phyloP scores from a whole-genome alignment of 1,139 yeast species.

The Geotrichum fermentans region DNA sequence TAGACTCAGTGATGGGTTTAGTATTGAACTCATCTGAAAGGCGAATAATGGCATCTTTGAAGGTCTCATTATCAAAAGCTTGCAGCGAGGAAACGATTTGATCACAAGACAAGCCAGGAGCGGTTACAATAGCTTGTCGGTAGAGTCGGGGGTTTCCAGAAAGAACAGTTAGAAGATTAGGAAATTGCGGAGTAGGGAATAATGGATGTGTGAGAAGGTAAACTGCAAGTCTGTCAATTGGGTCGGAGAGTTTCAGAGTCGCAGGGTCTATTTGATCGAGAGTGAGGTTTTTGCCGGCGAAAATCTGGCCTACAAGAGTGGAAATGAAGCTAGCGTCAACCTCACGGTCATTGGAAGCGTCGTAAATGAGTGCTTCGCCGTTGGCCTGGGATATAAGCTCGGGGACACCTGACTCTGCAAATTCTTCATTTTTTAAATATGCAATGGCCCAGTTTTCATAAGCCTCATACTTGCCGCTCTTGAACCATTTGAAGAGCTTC shows the following conservation, averaged over 20 bases:
- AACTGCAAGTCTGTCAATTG: constrained; percentile 50
- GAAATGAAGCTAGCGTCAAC: constrained; percentile 57
- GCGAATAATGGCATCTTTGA: constrained; percentile 64
- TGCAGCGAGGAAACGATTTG: constrained; percentile 61
- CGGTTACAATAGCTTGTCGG: constrained; percentile 76
- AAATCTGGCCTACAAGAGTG: constrained; percentile 16
- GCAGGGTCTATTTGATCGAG: constrained; percentile 18
- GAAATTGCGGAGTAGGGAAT: constrained; percentile 59
- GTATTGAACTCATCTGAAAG: constrained; percentile 53
- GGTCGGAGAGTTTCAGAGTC: constrained; percentile 7
- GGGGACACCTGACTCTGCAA: constrained; percentile 25
- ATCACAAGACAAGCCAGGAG: constrained; percentile 60
- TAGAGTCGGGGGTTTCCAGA: constrained; percentile 54
- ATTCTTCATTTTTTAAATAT: constrained; percentile 30
- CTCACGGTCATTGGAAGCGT: constrained; percentile 62
- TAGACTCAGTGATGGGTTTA: constrained; percentile 30
- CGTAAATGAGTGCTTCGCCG: constrained; percentile 41
- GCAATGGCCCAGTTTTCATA: constrained; percentile 31
- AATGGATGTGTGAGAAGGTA: constrained; percentile 83
- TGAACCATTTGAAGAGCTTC: constrained; percentile 1
- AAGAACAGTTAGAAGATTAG: constrained; percentile 51
- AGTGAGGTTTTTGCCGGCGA: constrained; percentile 12
- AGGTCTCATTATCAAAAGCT: constrained; percentile 52
- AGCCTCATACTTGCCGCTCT: constrained; percentile 22
- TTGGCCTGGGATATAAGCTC: constrained; percentile 16